Evolutionary conservation across 352 stramenopile genomes (phyloP), one percentile per base, ranked within the genome.

Genomic region (Globisporangium rhizosaccharum): DNA sequence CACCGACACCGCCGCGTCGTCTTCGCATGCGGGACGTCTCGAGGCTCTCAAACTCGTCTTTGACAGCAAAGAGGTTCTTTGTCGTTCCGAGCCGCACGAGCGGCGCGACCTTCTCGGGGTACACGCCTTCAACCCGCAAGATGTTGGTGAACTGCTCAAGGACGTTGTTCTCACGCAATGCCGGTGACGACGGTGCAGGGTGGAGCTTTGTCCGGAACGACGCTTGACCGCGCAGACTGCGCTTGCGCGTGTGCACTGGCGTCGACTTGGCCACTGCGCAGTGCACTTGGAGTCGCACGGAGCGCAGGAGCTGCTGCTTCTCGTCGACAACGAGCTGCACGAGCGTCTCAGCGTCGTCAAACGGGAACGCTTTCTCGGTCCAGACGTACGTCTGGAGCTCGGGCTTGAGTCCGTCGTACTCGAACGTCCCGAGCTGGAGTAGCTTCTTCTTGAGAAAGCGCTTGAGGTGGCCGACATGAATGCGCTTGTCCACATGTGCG

Each of bases 331-430:
- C 57, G 26, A 95, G 68, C 65, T 94, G 81, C 33, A 98, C 83
- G 39, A 81, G 76, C 8, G 96, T 97, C 30, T 76, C 75, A 37
- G 82, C 70, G 5, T 75, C 76, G 17, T 90, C 84, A 54, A 88
- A 97, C 15, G 96, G 88, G 52, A 98, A 94, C 14, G 84, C 83
- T 20, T 72, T 74, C 53, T 94, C 84, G 14, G 73, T 79, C 70
- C 94, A 90, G 49, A 88, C 82, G 50, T 86, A 85, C 17, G 78
- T 72, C 59, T 97, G 87, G 45, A 96, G 78, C 48, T 92, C 72
- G 3, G 56, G 68, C 44, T 12, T 57, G 18, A 28, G 67, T 49
- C 56, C 26, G 48, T 82, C 71, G 62, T 79, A 84, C 57, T 88
- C 73, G 18, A 82, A 52, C 1, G 52, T 57, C 20, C 61, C 61